Evolutionary conservation across 2,329 filamentous ascomycete species (phyloP).

Genomic region (Neopestalotiopsis sp.): DNA sequence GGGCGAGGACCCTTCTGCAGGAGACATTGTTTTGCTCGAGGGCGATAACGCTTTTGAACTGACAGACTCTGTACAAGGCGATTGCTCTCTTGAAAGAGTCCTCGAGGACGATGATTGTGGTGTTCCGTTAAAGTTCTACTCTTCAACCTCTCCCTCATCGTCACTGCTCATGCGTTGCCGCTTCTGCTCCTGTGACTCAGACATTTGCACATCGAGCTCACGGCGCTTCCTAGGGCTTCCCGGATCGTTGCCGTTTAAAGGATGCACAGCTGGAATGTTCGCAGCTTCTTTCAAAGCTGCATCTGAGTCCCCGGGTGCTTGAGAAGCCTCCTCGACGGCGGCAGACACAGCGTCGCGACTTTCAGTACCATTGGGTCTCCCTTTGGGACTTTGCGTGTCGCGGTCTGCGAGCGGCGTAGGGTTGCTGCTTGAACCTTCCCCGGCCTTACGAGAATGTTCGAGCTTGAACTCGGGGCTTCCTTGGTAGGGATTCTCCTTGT

Average conservation of each 20-base stretch:
- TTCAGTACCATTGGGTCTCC: constrained; percentile 44
- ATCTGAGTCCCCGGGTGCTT: constrained; percentile 38
- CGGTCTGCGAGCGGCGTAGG: constrained; percentile 55
- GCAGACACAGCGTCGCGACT: constrained; percentile 36
- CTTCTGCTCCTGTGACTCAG: constrained; percentile 46
- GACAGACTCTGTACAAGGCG: not conserved
- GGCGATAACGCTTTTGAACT: not conserved
- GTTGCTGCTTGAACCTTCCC: constrained; percentile 53
- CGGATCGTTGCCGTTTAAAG: constrained; percentile 35
- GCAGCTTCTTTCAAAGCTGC: constrained; percentile 36
- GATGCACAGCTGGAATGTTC: constrained; percentile 33
- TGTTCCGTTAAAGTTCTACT: constrained; percentile 24
- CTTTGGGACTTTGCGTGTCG: constrained; percentile 53
- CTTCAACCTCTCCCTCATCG: constrained; percentile 52
- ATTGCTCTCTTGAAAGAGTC: not conserved
- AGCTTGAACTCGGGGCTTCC: constrained; percentile 60
- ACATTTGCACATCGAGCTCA: constrained; percentile 40
- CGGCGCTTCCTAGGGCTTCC: constrained; percentile 49
- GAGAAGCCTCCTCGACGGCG: constrained; percentile 40
- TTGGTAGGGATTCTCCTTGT: constrained; percentile 53
- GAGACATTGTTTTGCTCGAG: not conserved
- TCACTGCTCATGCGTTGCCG: constrained; percentile 46
- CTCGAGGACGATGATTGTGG: not conserved
- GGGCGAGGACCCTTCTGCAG: no score
- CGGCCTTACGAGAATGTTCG: constrained; percentile 59